Evolutionary conservation across 768 basidiomycete genomes (phyloP).

Genomic region (Flagelloscypha sp.): DNA sequence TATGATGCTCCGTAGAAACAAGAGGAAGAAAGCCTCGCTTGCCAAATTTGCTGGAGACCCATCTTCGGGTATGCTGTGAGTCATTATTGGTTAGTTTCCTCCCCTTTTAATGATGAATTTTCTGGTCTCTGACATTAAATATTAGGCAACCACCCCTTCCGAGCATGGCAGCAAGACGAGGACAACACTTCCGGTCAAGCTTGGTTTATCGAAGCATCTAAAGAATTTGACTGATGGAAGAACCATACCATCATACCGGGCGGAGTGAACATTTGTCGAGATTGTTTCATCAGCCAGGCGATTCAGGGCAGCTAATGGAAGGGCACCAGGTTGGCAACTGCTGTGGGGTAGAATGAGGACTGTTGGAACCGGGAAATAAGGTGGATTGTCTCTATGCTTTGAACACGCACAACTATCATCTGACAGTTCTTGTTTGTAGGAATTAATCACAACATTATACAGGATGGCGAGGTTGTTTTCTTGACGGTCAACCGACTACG

Average conservation of each 20-base stretch:
- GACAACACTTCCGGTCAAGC: conserved; percentile 69
- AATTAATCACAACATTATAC: conserved; percentile 72
- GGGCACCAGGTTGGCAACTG: conserved; percentile 65
- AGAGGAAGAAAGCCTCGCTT: conserved; percentile 60
- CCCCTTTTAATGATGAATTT: no score
- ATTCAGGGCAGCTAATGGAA: conserved; percentile 51
- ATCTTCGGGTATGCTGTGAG: conserved; percentile 84
- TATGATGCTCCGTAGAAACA: no score
- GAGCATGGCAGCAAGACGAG: conserved; percentile 80
- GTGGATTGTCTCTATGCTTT: conserved; percentile 32
- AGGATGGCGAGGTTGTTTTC: conserved; percentile 77
- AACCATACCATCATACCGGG: conserved; percentile 68
- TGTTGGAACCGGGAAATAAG: conserved; percentile 58
- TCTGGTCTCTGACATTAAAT: no score
- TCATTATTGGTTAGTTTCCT: conserved; percentile 43
- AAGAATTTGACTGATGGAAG: conserved; percentile 51
- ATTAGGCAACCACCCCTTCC: conserved; percentile 77
- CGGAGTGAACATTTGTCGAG: conserved; percentile 78
- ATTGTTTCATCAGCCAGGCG: conserved; percentile 67
- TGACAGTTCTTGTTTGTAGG: conserved; percentile 37
- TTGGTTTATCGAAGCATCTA: no score
- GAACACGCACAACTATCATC: background rate
- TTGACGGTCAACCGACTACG: conserved; percentile 53
- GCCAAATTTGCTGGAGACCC: conserved; percentile 70
- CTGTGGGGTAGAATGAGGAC: conserved; percentile 64